Base-by-base conservation (phyloP, 352 stramenopile genomes). In the Phytopythium delawarense region DNA sequence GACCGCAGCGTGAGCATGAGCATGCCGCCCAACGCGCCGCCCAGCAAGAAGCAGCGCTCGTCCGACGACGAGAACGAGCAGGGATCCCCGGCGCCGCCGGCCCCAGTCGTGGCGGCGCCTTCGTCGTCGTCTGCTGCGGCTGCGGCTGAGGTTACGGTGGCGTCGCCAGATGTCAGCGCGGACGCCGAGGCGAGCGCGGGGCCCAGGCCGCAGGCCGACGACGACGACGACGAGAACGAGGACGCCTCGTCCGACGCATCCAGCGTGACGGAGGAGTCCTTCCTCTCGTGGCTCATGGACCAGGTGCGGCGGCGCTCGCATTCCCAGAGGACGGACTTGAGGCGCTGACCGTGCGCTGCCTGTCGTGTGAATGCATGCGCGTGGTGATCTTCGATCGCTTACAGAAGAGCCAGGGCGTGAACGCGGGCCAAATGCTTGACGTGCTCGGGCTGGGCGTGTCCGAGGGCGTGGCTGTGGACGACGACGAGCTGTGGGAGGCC, bases 401-500 rank as follows among this genome's bases (percentile, higher is more conserved):
- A 45, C 45, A 94, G 72, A 92, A 91, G 54, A 79, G 72, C 9
- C 70, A 84, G 9, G 85, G 85, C 15, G 75, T 88, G 23, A 63
- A 65, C 9, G 79, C 85, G 6, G 71, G 79, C 3, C 77, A 91
- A 62, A 87, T 94, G 81, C 73, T 94, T 13, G 85, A 94, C 63
- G 76, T 78, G 16, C 64, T 94, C n/a, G 85, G 85, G 5, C 62
- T 94, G 11, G 81, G 85, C 23, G 81, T 94, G 21, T 88, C 83
- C n/a, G 85, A 94, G 15, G 83, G 81, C 48, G 71, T 87, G 13
- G 85, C 78, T 1, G 66, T 94, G 56, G 85, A 92, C 54, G 85
- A 94, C 32, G 83, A 92, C 35, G 85, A 94, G 59, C 66, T 94
- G 20, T 94, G 85, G 85, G 80, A 92, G 73, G 83, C 81, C 20